Conservation (phyloP, 257 asterid genomes). For the Solanum neorickii region DNA sequence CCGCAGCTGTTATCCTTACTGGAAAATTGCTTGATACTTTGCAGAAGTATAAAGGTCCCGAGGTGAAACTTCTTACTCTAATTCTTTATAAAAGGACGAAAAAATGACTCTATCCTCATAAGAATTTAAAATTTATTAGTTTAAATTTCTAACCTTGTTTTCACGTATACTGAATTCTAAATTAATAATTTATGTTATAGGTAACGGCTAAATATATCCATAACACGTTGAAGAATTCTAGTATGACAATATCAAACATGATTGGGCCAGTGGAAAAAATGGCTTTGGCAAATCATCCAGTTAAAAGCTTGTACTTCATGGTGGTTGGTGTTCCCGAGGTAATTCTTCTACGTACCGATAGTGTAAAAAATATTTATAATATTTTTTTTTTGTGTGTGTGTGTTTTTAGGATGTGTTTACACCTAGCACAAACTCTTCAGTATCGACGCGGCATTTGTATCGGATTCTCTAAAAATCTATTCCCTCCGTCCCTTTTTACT, state of each 20-base stretch:
- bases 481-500: too few species aligned
- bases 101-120: background rate
- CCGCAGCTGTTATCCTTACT: conserved; percentile 45
- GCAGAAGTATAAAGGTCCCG: conserved; percentile 48
- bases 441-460: rapidly evolving
- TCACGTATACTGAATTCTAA: too few species aligned
- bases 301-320: conserved; percentile 27
- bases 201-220: conserved; percentile 22
- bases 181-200: background rate
- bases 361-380: too few species aligned
- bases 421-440: too few species aligned
- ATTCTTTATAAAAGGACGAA: rapidly evolving
- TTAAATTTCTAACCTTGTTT: background rate
- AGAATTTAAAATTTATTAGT: background rate
- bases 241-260: conserved; percentile 29
- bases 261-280: conserved; percentile 27
- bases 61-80: conserved; percentile 25
- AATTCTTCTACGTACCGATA: background rate
- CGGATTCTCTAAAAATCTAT: too few species aligned
- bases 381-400: background rate
- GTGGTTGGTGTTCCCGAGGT: conserved; percentile 37
- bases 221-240: conserved; percentile 21
- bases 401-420: background rate
- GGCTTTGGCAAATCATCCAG: conserved; percentile 28
- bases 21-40: conserved; percentile 45